phyloP scores from a whole-genome alignment of 768 basidiomycete genomes.

The Mrakia blollopis region DNA sequence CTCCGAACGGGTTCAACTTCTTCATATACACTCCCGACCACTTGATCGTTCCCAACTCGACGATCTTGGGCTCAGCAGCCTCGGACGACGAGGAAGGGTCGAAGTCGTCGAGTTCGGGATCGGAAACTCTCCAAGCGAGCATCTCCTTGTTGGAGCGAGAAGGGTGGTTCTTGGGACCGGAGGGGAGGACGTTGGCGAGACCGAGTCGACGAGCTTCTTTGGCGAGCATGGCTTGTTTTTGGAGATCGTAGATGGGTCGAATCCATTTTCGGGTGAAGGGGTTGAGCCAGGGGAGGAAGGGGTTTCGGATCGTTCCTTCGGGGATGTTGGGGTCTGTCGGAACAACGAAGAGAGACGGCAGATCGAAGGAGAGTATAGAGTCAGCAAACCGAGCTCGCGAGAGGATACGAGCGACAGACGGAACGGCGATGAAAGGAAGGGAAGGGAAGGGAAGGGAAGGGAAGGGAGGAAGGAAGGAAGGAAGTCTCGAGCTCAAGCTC shows the following conservation, averaged over 20 bases:
- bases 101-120: neutral
- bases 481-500: neutral
- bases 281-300: conserved; percentile 28
- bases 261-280: conserved; percentile 14
- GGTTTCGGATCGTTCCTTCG: conserved; percentile 19
- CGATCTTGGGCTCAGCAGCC: neutral
- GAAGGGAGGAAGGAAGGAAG: neutral
- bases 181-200: conserved; percentile 24
- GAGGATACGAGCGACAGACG: neutral
- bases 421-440: too few species aligned
- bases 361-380: neutral
- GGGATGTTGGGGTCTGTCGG: conserved; percentile 20
- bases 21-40: conserved; percentile 26
- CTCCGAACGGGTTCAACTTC: conserved; percentile 25
- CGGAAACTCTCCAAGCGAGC: conserved; percentile 9
- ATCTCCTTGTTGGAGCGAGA: conserved; percentile 14
- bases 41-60: conserved; percentile 20
- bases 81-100: neutral
- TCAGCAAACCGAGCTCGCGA: neutral
- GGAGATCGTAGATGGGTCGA: conserved; percentile 20
- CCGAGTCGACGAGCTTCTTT: conserved; percentile 22
- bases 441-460: neutral
- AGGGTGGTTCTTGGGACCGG: conserved; percentile 29
- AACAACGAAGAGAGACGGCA: neutral
- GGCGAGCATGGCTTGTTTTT: neutral